Evolutionary conservation across 306 rosid species (phyloP).

Genomic region (Glycine tomentella): DNA sequence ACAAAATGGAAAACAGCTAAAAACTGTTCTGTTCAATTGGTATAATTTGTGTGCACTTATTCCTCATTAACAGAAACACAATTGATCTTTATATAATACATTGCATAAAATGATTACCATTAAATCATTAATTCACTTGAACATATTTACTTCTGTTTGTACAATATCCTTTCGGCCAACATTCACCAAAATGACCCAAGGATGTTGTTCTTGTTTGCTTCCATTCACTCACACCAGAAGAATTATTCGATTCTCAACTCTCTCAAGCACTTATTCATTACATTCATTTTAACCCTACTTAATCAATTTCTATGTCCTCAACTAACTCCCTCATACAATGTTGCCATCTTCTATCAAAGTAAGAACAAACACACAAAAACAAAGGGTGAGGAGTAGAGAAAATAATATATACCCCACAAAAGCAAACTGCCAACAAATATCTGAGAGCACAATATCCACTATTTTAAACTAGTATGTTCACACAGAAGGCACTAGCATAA

Average conservation of each 20-base stretch:
- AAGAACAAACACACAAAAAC: constrained; percentile 5
- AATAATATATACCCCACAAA: background rate
- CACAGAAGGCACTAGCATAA: background rate
- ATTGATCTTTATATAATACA: background rate
- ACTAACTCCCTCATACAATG: background rate
- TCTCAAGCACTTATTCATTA: background rate
- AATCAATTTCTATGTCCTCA: constrained; percentile 20
- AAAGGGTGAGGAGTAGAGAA: constrained; percentile 2
- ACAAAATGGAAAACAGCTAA: background rate
- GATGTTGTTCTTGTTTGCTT: constrained; percentile 9
- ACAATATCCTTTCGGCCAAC: background rate
- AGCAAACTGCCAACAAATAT: constrained; percentile 21
- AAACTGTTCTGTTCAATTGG: background rate
- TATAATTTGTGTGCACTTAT: background rate
- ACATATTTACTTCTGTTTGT: background rate
- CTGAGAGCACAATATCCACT: constrained; percentile 23
- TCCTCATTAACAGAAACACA: background rate
- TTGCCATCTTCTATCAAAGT: constrained; percentile 10
- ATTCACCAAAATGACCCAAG: constrained; percentile 7
- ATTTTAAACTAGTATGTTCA: background rate
- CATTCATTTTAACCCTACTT: background rate
- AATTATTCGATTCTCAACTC: constrained; percentile 21
- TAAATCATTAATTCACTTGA: background rate
- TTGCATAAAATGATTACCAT: background rate
- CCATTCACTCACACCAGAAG: background rate